Conservation (phyloP, 257 asterid species). For the Cynanchum wilfordii region DNA sequence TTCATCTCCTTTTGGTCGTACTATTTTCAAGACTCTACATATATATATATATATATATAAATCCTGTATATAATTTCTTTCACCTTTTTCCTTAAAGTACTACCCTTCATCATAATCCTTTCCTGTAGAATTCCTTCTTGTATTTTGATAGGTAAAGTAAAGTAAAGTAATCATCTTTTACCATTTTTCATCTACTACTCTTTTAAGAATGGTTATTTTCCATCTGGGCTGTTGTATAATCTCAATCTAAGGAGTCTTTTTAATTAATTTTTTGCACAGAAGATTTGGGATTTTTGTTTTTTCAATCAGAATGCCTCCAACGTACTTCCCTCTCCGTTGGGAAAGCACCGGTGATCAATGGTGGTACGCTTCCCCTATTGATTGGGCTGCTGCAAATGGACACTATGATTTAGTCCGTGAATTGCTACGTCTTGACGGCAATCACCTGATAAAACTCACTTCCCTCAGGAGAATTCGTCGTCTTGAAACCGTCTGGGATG, state of each 20-base stretch:
- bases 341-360: constrained; percentile 99
- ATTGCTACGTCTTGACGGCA: constrained; percentile 87
- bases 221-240: not conserved
- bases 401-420: constrained; percentile 82
- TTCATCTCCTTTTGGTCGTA: constrained; percentile 7
- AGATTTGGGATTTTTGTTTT: constrained; percentile 5
- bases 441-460: constrained; percentile 80
- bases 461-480: constrained; percentile 86
- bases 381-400: constrained; percentile 96
- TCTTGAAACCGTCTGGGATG: constrained; percentile 98
- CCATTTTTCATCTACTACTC: not conserved
- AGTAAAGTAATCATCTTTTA: not conserved
- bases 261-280: not conserved
- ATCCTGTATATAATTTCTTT: not conserved
- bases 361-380: constrained; percentile 99
- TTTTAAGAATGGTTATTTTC: not conserved
- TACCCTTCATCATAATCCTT: not conserved
- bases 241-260: not conserved
- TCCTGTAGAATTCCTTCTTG: not conserved
- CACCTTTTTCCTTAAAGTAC: not conserved
- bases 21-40: not conserved
- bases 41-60: too few relatives aligned
- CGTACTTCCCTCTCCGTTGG: constrained; percentile 89
- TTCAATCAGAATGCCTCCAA: constrained; percentile 43
- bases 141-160: not conserved